Conservation (phyloP, 345 rosid genomes). For the Dimocarpus longan region DNA sequence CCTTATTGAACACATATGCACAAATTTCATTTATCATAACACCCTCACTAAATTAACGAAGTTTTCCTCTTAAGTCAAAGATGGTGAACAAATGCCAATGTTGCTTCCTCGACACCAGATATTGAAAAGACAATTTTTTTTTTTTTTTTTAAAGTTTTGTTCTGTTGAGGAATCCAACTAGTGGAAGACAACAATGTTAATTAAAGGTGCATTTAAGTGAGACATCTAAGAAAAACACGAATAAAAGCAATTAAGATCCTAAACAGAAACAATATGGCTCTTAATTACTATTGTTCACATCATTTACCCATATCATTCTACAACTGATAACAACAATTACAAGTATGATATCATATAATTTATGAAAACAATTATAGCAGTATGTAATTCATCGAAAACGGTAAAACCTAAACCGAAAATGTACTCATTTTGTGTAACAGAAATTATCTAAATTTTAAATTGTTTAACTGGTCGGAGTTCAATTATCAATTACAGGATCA, state of each 20-base stretch:
- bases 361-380: not conserved
- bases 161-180: not conserved
- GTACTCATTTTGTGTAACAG: too few relatives aligned
- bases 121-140: not conserved
- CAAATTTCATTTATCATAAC: not conserved
- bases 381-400: too few relatives aligned
- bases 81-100: not conserved
- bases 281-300: not conserved
- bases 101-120: not conserved
- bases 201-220: not conserved
- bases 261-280: not conserved
- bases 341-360: too few relatives aligned
- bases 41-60: not conserved
- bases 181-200: not conserved
- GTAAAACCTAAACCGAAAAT: too few relatives aligned
- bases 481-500: too few relatives aligned
- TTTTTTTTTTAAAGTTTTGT: not conserved
- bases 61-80: slow-evolving; percentile 1
- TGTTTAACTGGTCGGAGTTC: too few relatives aligned
- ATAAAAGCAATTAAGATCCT: too few relatives aligned
- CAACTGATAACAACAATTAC: too few relatives aligned
- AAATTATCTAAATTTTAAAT: too few relatives aligned
- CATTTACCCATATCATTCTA: not conserved
- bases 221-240: too few relatives aligned
- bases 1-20: slow-evolving; percentile 1